A percentile compares a stretch with the other conserved stretches of the same genome.
phyloP scores from a whole-genome alignment of 1,284 basidiomycete genomes.

The Mycosarcoma mackinlayi region DNA sequence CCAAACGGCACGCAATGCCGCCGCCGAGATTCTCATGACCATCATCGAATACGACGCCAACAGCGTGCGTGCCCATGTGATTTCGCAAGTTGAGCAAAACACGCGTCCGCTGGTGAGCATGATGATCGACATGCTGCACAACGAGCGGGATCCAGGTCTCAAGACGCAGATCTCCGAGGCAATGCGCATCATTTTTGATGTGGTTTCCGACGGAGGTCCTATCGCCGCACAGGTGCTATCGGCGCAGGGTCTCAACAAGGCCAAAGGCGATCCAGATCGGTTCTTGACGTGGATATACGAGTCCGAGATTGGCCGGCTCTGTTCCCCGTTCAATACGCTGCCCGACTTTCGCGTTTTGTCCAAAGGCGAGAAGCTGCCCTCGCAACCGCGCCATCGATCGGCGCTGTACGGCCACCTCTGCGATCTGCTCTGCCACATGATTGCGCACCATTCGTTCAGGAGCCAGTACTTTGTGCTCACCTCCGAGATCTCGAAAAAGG shows the following conservation, averaged over 20 bases:
- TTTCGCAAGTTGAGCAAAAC: slow-evolving; percentile 77
- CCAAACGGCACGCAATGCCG: slow-evolving; percentile 78
- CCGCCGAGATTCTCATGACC: slow-evolving; percentile 85
- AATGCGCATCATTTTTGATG: slow-evolving; percentile 84
- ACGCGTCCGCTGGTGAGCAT: slow-evolving; percentile 50
- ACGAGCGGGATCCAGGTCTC: slow-evolving; percentile 80
- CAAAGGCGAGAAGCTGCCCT: slow-evolving; percentile 36
- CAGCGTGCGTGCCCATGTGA: slow-evolving; percentile 83
- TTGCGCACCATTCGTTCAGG: slow-evolving; percentile 82
- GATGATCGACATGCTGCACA: slow-evolving; percentile 77
- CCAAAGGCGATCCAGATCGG: slow-evolving; percentile 84
- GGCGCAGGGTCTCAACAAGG: slow-evolving; percentile 67
- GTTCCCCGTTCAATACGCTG: slow-evolving; percentile 81
- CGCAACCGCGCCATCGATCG: slow-evolving; percentile 30
- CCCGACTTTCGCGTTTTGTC: slow-evolving; percentile 74
- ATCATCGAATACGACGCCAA: slow-evolving; percentile 91
- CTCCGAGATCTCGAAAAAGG: slow-evolving; percentile 56
- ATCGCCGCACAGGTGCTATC: slow-evolving; percentile 69
- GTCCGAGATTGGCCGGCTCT: slow-evolving; percentile 78
- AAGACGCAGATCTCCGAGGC: slow-evolving; percentile 91
- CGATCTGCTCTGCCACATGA: slow-evolving; percentile 89
- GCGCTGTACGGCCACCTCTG: slow-evolving; percentile 71
- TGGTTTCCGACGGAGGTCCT: slow-evolving; percentile 54
- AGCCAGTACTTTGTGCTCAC: slow-evolving; percentile 87
- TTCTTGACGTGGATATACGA: slow-evolving; percentile 93